Evolutionary conservation across 2,329 filamentous ascomycete genomes (phyloP), one percentile per base, ranked within the genome.

Genomic region (Pseudocercospora cruenta): DNA sequence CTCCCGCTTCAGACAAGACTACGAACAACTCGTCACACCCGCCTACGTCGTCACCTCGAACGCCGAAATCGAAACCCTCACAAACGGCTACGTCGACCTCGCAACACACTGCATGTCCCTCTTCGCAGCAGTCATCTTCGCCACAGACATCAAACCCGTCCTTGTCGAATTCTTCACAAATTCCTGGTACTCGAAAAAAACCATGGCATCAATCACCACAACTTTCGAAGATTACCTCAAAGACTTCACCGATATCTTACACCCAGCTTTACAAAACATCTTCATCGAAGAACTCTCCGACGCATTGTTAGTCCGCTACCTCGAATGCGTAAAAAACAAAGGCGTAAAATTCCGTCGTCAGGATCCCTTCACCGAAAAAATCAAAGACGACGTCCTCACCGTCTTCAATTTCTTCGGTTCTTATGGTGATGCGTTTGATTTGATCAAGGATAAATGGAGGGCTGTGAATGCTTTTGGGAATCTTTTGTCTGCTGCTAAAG

Each of bases 171-270:
- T 98, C 82, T 99, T 98, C 83, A 97, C 94, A 0, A 84, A 88
- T 8, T 87, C 88, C 69, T 99, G 95, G 95, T 99, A 99, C 80
- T 82, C 86, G 49, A 88, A 89, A 74, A 93, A 90, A 47, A 90
- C 91, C 63, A 94, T 99, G 88, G 93, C 93, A 74, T 92, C 94
- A 73, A 97, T 99, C 83, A 91, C 93, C 55, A 92, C 91, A 26
- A 99, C 95, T 0, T 94, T 99, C 76, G 92, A 96, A 72, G 95
- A 98, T 80, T 99, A 99, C 81, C 87, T 98, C 72, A 82, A 86
- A 75, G 73, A 99, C 80, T 97, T 97, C 82, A 86, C 88, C 66
- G 84, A 88, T 60, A 91, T 96, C 21, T 86, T 97, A 31, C 93
- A 97, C 80, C 90, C 92, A 71, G 93, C 91, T 3, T 86, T 98